phyloP scores from a whole-genome alignment of 2,329 filamentous ascomycete species.

The Claviceps spartinae region DNA sequence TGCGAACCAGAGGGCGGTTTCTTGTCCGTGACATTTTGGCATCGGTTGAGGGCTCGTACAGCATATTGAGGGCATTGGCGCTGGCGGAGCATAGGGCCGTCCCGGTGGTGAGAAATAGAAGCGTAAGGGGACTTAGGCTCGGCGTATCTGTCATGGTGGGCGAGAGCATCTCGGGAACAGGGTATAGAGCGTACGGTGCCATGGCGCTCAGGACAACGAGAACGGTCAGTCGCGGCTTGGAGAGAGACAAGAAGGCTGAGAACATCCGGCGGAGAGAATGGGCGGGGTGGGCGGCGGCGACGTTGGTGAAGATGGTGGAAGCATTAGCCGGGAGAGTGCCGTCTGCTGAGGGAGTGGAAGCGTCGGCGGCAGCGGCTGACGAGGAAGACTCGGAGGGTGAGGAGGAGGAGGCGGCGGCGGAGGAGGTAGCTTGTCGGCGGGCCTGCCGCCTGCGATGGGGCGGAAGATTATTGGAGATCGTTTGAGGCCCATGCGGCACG shows the following conservation, averaged over 20 bases:
- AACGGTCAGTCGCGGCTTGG: conserved; percentile 88
- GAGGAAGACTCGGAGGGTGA: background rate
- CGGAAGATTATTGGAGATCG: conserved; percentile 16
- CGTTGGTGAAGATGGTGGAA: conserved; percentile 41
- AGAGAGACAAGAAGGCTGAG: conserved; percentile 74
- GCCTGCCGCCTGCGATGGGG: conserved; percentile 22
- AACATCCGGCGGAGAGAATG: conserved; percentile 50
- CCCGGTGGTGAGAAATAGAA: conserved; percentile 80
- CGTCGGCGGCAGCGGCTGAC: background rate
- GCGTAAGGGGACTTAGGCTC: conserved; percentile 77
- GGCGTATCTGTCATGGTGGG: conserved; percentile 54
- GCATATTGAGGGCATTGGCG: conserved; percentile 94
- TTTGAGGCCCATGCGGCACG: conserved; percentile 10
- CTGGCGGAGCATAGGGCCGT: conserved; percentile 81
- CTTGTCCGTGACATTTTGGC: conserved; percentile 87
- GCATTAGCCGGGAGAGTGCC: conserved; percentile 32
- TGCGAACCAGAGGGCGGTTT: conserved; percentile 76
- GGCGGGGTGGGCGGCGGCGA: conserved; percentile 34
- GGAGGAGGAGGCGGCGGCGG: background rate
- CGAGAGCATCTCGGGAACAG: conserved; percentile 72
- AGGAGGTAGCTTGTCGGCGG: conserved; percentile 11
- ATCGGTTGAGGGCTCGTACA: conserved; percentile 83
- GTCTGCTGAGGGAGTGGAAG: conserved; percentile 7
- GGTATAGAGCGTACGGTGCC: conserved; percentile 83
- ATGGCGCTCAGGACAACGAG: conserved; percentile 86